phyloP scores from a whole-genome alignment of 305 asterid genomes.

The Fraxinus albicans region DNA sequence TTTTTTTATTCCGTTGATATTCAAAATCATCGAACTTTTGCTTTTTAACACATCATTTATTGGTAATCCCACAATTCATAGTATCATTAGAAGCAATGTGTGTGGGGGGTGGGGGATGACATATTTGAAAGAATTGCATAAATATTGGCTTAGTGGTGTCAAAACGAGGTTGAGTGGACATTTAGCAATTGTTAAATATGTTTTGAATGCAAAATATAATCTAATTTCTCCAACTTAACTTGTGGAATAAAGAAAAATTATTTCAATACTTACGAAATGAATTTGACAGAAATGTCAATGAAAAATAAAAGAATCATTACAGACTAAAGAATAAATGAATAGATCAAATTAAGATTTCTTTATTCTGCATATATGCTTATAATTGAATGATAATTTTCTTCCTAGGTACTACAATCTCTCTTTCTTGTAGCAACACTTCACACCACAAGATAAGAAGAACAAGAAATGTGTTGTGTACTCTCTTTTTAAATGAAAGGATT shows the following conservation, averaged over 20 bases:
- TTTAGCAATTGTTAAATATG: too few species aligned
- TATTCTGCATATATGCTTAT: too few species aligned
- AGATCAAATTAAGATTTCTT: too few species aligned
- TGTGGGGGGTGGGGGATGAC: not conserved
- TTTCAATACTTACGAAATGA: not conserved
- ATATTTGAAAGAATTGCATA: not conserved
- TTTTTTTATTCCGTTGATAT: constrained; percentile 1
- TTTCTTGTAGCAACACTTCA: too few species aligned
- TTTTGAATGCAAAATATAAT: not conserved
- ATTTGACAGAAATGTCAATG: not conserved
- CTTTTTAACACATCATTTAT: not conserved
- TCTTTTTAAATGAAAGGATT: too few species aligned
- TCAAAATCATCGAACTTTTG: not conserved
- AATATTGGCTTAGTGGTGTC: not conserved
- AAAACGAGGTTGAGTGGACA: not conserved
- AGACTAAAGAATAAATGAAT: not conserved
- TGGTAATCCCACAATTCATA: not conserved
- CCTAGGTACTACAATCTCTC: too few species aligned
- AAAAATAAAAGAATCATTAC: not conserved
- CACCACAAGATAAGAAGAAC: too few species aligned
- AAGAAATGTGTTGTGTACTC: too few species aligned
- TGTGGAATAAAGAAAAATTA: too few species aligned
- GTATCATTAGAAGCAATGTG: not conserved
- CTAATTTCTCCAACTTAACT: not conserved
- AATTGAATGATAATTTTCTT: too few species aligned